Conservation (phyloP, 2,329 filamentous ascomycete genomes). For the Venturiaceae sp. region DNA sequence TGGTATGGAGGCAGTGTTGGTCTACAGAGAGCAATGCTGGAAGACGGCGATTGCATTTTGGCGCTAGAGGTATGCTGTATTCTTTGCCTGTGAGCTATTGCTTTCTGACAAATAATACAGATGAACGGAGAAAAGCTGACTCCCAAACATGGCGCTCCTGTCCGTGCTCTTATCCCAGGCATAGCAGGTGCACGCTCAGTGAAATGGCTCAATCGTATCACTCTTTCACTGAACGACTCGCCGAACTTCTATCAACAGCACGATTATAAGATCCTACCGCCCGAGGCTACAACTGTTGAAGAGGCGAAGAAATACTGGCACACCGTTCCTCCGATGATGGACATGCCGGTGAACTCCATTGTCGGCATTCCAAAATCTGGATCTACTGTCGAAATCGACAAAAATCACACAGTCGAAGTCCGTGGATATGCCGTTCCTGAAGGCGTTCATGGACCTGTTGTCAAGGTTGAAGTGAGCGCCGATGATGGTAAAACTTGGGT, state of each 20-base stretch:
- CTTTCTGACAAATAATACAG: not conserved
- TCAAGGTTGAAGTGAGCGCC: slow-evolving; percentile 41
- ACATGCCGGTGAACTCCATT: slow-evolving; percentile 48
- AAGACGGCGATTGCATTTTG: slow-evolving; percentile 36
- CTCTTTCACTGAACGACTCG: slow-evolving; percentile 27
- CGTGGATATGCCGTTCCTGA: slow-evolving; percentile 47
- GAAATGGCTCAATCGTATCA: slow-evolving; percentile 32
- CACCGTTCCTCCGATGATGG: slow-evolving; percentile 38
- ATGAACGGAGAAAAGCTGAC: slow-evolving; percentile 32
- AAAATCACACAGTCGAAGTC: slow-evolving; percentile 35
- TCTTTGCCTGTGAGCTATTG: not conserved
- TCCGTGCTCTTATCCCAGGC: slow-evolving; percentile 32
- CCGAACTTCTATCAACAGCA: slow-evolving; percentile 46
- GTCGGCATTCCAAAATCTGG: slow-evolving; percentile 38
- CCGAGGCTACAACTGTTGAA: slow-evolving; percentile 36
- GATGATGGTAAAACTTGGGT: slow-evolving; percentile 42
- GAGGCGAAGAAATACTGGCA: slow-evolving; percentile 45
- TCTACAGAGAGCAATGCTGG: slow-evolving; percentile 33
- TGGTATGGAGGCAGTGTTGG: slow-evolving; percentile 49
- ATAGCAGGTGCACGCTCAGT: slow-evolving; percentile 31
- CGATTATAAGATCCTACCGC: slow-evolving; percentile 51
- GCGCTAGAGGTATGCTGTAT: slow-evolving; percentile 32
- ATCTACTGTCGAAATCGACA: slow-evolving; percentile 29
- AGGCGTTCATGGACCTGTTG: slow-evolving; percentile 42
- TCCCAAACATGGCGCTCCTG: slow-evolving; percentile 33